A percentile compares a stretch with the other conserved stretches of the same genome.
Conservation (phyloP, 2,329 filamentous ascomycete species). For the Apiospora marii region DNA sequence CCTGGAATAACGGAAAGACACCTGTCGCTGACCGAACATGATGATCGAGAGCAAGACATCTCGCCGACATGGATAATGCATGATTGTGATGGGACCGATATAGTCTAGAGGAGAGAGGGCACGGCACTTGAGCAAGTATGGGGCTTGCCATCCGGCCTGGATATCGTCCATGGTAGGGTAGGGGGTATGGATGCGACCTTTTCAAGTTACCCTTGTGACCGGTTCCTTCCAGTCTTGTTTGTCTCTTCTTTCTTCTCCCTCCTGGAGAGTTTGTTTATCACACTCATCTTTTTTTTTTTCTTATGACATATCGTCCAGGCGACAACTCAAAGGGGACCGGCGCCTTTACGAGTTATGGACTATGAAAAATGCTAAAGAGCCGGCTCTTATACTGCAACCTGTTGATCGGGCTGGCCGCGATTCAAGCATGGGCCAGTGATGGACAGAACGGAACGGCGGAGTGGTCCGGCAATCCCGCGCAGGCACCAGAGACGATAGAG, state of each 20-base stretch:
- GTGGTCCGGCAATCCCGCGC: slow-evolving; percentile 1
- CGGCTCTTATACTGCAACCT: slow-evolving; percentile 40
- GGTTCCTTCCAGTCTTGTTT: slow-evolving; percentile 12
- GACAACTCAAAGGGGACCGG: slow-evolving; percentile 28
- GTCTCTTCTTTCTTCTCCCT: slow-evolving; percentile 26
- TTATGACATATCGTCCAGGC: slow-evolving; percentile 35
- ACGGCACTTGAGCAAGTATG: neutral
- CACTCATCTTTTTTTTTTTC: slow-evolving; percentile 31
- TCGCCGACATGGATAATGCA: neutral
- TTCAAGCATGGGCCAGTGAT: slow-evolving; percentile 35
- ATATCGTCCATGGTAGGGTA: neutral
- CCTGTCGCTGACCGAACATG: neutral
- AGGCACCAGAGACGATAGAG: slow-evolving; percentile 25
- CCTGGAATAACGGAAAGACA: neutral
- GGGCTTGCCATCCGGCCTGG: neutral
- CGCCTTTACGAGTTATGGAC: slow-evolving; percentile 36
- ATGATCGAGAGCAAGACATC: neutral
- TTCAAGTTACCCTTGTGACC: neutral
- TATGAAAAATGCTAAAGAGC: slow-evolving; percentile 42
- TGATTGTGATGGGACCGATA: slow-evolving; percentile 10
- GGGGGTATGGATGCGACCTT: neutral
- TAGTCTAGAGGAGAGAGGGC: neutral
- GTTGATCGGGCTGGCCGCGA: slow-evolving; percentile 41
- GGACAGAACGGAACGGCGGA: slow-evolving; percentile 24
- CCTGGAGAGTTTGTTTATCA: slow-evolving; percentile 25